Evolutionary conservation across 768 basidiomycete genomes (phyloP), one percentile per base, ranked within the genome.

Genomic region (Boletus edulis): DNA sequence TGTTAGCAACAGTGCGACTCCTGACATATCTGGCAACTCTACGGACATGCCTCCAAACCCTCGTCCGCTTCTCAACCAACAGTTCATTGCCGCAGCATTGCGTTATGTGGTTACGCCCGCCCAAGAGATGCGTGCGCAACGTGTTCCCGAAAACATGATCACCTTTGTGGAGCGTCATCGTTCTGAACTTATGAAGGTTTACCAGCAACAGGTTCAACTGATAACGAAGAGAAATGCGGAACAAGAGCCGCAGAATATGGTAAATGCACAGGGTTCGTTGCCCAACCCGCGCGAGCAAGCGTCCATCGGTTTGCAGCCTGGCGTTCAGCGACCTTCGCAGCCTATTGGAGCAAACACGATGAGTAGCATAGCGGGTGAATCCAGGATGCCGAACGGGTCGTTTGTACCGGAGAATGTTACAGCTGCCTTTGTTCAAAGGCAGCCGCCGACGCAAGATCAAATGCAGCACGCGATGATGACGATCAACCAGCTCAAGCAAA

Each of bases 101-200:
- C 66, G 68, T 17, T 82, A 78, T 64, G 79, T 82, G 17, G 64
- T 78, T 46, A 58, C 73, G 49, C 72, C 78, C 14, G 72, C 72
- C 3, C 67, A 72, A 5, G 83, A 88, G 41, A 77, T 91, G 55
- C 82, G 81, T 12, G 71, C 71, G 14, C 77, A 74, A 39, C 76
- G 76, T 14, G 67, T 87, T 9, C 70, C 74, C 6, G 81, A 83
- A 20, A 58, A 73, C 45, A 67, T 82, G 51, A 84, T 91, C 45
- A 55, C 69, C 32, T 75, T 81, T 54, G 80, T 89, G 37, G 88
- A 90, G 61, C 59, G 60, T 4, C 66, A 86, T 60, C 81, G 87
- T 39, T 1, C 61, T 5, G 58, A 60, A 55, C 71, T 57, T 49
- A 55, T 52, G 52, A 70, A 56, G 48, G 32, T 62, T 35, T 67